phyloP scores from a whole-genome alignment of 345 rosid genomes.

The Brassica juncea region DNA sequence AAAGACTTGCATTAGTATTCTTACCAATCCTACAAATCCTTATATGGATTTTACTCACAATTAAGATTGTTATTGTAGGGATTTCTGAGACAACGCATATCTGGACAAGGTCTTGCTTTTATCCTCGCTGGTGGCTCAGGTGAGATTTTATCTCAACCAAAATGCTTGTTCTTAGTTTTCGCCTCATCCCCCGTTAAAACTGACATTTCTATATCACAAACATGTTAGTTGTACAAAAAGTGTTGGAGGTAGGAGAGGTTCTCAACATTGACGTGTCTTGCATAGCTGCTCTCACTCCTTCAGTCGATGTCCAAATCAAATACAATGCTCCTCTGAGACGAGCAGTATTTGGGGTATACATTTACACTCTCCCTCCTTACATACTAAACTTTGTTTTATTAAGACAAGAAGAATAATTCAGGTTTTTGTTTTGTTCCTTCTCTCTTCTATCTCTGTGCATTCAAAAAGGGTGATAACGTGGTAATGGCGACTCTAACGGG shows the following conservation, averaged over 20 bases:
- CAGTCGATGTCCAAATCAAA: slow-evolving; percentile 81
- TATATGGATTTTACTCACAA: not conserved
- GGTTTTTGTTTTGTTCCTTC: not conserved
- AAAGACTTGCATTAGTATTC: not conserved
- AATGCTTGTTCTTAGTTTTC: not conserved
- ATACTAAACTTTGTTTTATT: not conserved
- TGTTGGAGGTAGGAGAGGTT: slow-evolving; percentile 84
- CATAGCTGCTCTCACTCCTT: slow-evolving; percentile 73
- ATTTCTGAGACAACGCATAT: slow-evolving; percentile 81
- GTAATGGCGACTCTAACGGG: slow-evolving; percentile 84
- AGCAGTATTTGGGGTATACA: slow-evolving; percentile 82
- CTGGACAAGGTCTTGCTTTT: slow-evolving; percentile 98
- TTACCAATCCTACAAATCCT: not conserved
- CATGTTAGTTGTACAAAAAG: slow-evolving; percentile 89
- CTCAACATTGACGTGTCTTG: slow-evolving; percentile 78
- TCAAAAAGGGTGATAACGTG: slow-evolving; percentile 76
- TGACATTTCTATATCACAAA: slow-evolving; percentile 30
- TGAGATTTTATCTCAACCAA: slow-evolving; percentile 30
- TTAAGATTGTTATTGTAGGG: slow-evolving; percentile 47
- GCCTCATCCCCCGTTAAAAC: not conserved
- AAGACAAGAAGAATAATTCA: not conserved
- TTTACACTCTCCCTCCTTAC: not conserved
- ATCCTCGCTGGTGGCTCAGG: slow-evolving; percentile 97
- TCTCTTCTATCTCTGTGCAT: not conserved
- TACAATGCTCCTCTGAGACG: slow-evolving; percentile 86